Evolutionary conservation across 306 rosid genomes (phyloP).

Genomic region (Sphenostylis stenocarpa): DNA sequence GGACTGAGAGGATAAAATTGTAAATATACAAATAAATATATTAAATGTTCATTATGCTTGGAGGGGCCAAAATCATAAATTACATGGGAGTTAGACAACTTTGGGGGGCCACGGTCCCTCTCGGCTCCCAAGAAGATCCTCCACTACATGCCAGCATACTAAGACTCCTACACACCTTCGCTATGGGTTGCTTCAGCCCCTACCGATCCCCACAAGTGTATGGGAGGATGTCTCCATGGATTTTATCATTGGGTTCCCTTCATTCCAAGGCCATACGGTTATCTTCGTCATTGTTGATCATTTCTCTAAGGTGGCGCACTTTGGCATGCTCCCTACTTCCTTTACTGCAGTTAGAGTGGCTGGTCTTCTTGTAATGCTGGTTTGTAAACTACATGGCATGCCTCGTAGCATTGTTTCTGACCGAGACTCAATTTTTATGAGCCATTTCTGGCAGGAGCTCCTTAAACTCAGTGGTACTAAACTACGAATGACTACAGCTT

Average conservation of each 20-base stretch:
- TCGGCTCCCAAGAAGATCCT: no score
- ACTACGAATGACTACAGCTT: not conserved
- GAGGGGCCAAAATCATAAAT: no score
- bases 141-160: no score
- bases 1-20: no score
- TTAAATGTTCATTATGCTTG: no score
- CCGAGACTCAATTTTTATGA: not conserved
- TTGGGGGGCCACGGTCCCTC: no score
- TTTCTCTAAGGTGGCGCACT: not conserved
- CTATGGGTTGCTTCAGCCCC: not conserved
- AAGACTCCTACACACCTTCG: not conserved
- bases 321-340: not conserved
- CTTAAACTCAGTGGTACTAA: not conserved
- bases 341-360: not conserved
- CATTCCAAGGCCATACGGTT: not conserved
- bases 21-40: no score
- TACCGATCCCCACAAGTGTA: rapidly evolving
- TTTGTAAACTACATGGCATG: not conserved
- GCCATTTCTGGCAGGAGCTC: not conserved
- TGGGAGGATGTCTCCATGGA: not conserved
- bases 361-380: not conserved
- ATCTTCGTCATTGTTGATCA: not conserved
- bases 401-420: not conserved
- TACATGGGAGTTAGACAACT: no score
- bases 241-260: not conserved